Conservation (phyloP, 1,284 basidiomycete genomes). For the Kwoniella shivajii region DNA sequence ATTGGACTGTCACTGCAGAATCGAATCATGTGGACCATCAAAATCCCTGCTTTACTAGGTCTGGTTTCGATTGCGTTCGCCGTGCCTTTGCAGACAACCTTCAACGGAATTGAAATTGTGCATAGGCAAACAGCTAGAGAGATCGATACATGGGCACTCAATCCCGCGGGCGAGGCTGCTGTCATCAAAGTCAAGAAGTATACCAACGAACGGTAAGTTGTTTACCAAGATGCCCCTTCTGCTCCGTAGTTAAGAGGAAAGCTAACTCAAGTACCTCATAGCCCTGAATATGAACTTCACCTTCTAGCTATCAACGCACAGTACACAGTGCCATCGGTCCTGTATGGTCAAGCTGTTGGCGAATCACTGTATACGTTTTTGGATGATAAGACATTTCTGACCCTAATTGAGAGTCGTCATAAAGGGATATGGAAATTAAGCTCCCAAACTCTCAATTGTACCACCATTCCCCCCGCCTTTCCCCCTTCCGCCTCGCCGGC, state of each 20-base stretch:
- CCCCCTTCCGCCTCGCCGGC: constrained; percentile 6
- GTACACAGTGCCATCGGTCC: constrained; percentile 16
- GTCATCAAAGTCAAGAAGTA: constrained; percentile 8
- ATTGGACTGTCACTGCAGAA: neutral
- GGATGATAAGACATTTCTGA: constrained; percentile 18
- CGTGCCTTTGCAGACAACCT: neutral
- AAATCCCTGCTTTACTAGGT: neutral
- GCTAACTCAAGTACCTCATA: constrained; percentile 1
- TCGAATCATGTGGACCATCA: too few species aligned
- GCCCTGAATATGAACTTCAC: constrained; percentile 17
- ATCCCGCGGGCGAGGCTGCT: constrained; percentile 27
- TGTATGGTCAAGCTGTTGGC: constrained; percentile 7
- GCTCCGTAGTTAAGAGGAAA: neutral
- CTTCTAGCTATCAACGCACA: constrained; percentile 31
- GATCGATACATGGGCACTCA: constrained; percentile 28
- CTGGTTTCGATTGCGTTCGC: neutral
- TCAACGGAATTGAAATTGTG: neutral
- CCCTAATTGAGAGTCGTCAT: constrained; percentile 4
- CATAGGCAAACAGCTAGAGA: neutral
- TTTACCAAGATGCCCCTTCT: neutral
- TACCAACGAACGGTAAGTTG: too few species aligned
- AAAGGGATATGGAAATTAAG: constrained; percentile 11
- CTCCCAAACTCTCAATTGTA: constrained; percentile 17
- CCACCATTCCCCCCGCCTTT: constrained; percentile 17
- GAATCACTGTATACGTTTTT: constrained; percentile 22